Base-by-base conservation (phyloP, 2,329 filamentous ascomycete genomes). In the Trichoderma oligosporum region DNA sequence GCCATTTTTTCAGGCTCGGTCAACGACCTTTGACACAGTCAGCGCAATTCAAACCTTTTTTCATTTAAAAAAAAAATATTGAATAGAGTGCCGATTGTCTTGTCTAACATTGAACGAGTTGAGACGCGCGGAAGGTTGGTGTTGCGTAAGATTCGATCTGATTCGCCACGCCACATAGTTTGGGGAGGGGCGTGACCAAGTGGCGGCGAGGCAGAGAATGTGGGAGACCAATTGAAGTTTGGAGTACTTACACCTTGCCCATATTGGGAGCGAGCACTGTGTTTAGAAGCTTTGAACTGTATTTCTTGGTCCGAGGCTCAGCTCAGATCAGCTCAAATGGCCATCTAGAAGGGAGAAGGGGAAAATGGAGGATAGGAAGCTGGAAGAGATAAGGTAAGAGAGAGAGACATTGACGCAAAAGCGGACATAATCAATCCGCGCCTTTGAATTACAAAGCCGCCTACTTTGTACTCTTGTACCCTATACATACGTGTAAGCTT, bases 1-100 rank as follows among this genome's bases (percentile, higher is more conserved):
- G 69, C 62, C 72, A 74, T 73, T 53, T 71, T 70, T 57, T 70
- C 67, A 29, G 62, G 45, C 56, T 57, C 53, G 45, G 57, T 39
- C 22, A 38, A 20, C 18, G 44, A 55, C 58, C 62, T 63, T 60
- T 33, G 54, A 46, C 24, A n/a, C 54, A 29, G 49, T 51, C 16
- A 38, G 33, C 24, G 31, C 20, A 20, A 27, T 12, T 18, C 25
- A 27, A 24, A n/a, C n/a, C n/a, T n/a, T n/a, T n/a, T n/a, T n/a
- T n/a, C n/a, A n/a, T n/a, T n/a, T n/a, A n/a, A n/a, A n/a, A n/a
- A n/a, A n/a, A n/a, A n/a, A n/a, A n/a, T n/a, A n/a, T n/a, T n/a
- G n/a, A n/a, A n/a, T n/a, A n/a, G n/a, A n/a, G n/a, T n/a, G n/a
- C n/a, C n/a, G n/a, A n/a, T 25, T 44, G 39, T 44, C 31, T 35